A percentile compares a stretch with the other conserved stretches of the same genome.
These are phyloP conservation scores for Populus hybrid DNA, from an alignment of 441 rosid genomes.

Conservation along the genomic window DNA sequence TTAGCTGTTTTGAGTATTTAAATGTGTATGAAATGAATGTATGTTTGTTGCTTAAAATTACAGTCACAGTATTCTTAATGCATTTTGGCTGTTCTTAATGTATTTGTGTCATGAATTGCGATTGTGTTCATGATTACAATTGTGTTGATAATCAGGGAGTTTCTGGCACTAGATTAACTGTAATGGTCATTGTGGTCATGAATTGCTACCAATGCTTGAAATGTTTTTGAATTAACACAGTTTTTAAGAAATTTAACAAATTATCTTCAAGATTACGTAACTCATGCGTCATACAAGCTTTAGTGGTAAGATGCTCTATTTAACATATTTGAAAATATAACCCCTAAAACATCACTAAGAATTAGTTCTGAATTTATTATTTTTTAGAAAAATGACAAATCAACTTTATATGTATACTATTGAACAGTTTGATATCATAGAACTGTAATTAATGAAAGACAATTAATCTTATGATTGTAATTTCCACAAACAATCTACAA, in stretches of 20 bases:
- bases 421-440: too few relatives aligned
- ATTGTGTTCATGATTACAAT: not conserved
- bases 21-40: not conserved
- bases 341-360: not conserved
- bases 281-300: too few relatives aligned
- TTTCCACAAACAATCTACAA: not conserved
- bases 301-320: too few relatives aligned
- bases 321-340: too few relatives aligned
- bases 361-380: not conserved
- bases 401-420: too few relatives aligned
- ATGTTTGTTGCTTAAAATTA: not conserved
- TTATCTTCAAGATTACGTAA: too few relatives aligned
- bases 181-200: not conserved
- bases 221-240: too few relatives aligned
- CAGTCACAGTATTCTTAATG: not conserved
- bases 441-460: not conserved
- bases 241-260: too few relatives aligned
- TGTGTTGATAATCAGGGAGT: not conserved
- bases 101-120: not conserved
- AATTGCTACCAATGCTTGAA: not conserved
- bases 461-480: not conserved
- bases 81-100: too few relatives aligned
- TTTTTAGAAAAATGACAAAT: not conserved
- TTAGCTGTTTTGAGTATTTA: not conserved
- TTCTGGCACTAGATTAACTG: not conserved